Evolutionary conservation across 768 basidiomycete genomes (phyloP), one percentile per base, ranked within the genome.

Genomic region (Russula lepida): DNA sequence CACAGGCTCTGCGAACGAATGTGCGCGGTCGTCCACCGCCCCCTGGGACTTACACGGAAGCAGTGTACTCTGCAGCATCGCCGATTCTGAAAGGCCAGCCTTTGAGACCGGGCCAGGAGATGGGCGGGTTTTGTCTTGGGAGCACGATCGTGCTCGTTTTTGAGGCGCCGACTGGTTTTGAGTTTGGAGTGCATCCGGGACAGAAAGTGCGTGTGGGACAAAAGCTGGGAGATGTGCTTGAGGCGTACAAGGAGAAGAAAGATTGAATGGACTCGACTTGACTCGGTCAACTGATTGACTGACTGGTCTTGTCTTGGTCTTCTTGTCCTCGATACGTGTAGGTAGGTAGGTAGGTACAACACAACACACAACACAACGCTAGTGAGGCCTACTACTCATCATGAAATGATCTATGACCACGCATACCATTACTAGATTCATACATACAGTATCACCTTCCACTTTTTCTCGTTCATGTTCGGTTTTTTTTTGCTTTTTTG

Each of bases 101-200:
- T 1, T 78, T 98, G 48, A 78, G 77, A 0, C 79, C 89, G 1
- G 95, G 91, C 0, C 90, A 97, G 72, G 95, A 99, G 76, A 92
- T 98, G 89, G 97, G 97, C 33, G 97, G 95, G 1, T 99, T 99
- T 76, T 88, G 86, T 68, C 78, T 98, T 4, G 95, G 95, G 5
- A 92, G 89, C 73, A 98, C 95, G 6, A 91, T 98, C 68, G 95
- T 99, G 21, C 79, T 98, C 50, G 92, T 98, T 1, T 97, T 98
- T 69, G 97, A 99, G 74, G 97, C 95, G 0, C 95, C 97, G 0
- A 75, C 78, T 56, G 75, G 84, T 37, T 99, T 95, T 70, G 81
- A 84, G 71, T 97, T 95, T 68, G 71, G 76, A 0, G 81, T 94
- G 17, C 76, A 83, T 63, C 80, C 85, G 2, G 92, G 93, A 2